Evolutionary conservation across 257 asterid species (phyloP), one percentile per base, ranked within the genome.

Genomic region (Primulina tabacum): DNA sequence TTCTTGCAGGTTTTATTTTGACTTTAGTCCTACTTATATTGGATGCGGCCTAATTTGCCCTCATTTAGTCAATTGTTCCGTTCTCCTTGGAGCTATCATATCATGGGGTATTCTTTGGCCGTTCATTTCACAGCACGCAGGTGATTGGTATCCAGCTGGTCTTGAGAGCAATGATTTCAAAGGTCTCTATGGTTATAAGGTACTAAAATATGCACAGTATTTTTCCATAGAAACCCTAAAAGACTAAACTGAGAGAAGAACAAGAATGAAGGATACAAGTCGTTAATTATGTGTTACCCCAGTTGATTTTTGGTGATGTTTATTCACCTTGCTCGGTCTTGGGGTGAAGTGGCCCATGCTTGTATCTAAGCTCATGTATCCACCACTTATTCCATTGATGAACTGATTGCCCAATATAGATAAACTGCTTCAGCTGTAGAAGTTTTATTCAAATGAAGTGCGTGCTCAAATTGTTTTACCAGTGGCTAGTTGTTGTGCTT

Each of bases 51-150:
- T 92, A 72, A 92, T 90, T 78, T 90, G 98, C 80, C 96, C 98
- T 71, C 98, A 92, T 79, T 76, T 92, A 74, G 97, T 90, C 83
- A 92, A 92, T 76, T 90, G 97, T 68, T 92, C 97, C 0, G 95
- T 89, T 77, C 98, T 90, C 67, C 71, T 90, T 70, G 98, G 98
- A 83, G 95, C 97, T 52, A 90, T 92, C 77, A 77, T 90, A 85
- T 90, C 98, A 20, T 92, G 97, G 97, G 97, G 98, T 68, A 78
- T 92, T 67, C 95, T 92, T 70, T 90, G 98, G 98, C 98, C 98
- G 38, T 85, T 84, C 76, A 84, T 92, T 78, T 86, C 97, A 30
- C 70, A 59, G 62, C 84, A 72, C 69, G 92, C 96, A 69, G 98
- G 97, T 59, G 87, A 87, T 53, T 92, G 98, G 98, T 90, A 92